Evolutionary conservation across 2,329 filamentous ascomycete genomes (phyloP).

Genomic region (Clonostachys rhizophaga): DNA sequence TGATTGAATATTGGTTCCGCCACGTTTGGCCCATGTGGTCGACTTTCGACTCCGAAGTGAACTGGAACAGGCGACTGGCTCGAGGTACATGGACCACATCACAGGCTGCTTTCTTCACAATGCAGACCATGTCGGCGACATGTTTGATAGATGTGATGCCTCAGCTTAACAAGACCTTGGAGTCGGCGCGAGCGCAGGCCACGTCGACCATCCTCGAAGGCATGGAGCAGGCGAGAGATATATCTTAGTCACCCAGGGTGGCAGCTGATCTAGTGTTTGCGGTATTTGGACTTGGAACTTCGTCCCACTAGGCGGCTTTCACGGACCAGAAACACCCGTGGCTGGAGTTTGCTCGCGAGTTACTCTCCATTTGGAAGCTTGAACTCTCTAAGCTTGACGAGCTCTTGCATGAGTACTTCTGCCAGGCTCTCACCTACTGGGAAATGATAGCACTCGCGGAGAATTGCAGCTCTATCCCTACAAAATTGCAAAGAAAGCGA

Average conservation of each 20-base stretch:
- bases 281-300: not conserved
- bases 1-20: not conserved
- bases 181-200: not conserved
- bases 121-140: not conserved
- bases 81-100: not conserved
- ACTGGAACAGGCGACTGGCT: not conserved
- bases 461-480: not conserved
- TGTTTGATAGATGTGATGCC: not conserved
- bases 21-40: not conserved
- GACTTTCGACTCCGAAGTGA: not conserved
- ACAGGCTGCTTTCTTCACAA: not conserved
- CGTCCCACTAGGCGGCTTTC: not conserved
- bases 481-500: not conserved
- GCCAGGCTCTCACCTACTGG: not conserved
- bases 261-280: not conserved
- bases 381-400: not conserved
- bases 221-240: not conserved
- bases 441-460: not conserved
- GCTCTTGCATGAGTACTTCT: not conserved
- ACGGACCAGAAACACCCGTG: not conserved
- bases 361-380: not conserved
- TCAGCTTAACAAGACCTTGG: not conserved
- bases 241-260: not conserved
- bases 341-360: not conserved
- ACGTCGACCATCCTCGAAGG: not conserved